Base-by-base conservation (phyloP, 371 early-diverging fungal genomes). In the Rhizopus stolonifer region DNA sequence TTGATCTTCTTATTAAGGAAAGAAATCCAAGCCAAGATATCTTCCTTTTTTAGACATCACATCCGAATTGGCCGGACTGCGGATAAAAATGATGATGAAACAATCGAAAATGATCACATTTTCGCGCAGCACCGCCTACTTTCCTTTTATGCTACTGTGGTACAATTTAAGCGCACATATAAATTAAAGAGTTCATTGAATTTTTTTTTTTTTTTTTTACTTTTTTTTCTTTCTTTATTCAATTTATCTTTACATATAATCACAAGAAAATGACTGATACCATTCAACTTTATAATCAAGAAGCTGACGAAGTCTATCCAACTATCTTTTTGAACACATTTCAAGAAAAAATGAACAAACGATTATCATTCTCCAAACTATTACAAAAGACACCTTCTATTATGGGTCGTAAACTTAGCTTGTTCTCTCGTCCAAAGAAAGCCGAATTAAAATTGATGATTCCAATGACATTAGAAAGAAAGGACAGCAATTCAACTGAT, bases 211-310 rank as follows among this genome's bases (percentile, higher is more conserved):
- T 43, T 14, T 36, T 36, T n/a, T 23, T 19, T 33, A 33, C 46
- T 38, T 48, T 52, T 18, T 26, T 42, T 49, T 36, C 36, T 15
- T n/a, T 36, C 15, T 4, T n/a, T 36, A 11, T n/a, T 36, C n/a
- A n/a, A 11, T 49, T 32, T 31, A 39, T 15, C 40, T 48, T 14
- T 38, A 7, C 18, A 43, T 44, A 32, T 47, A 34, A n/a, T 29
- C 2, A 21, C 17, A 31, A 40, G 11, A 36, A 40, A 48, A 62
- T 62, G 63, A 54, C 63, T 49, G 63, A 57, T 17, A 14, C 17
- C 8, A n/a, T 51, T 17, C 46, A 45, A 23, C 23, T 52, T 13
- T 52, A 52, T 22, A 31, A 54, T 21, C 38, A 54, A 33, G 43
- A 59, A 21, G 14, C 36, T 11, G 36, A 11, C 11, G 24, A 48